These are phyloP conservation scores for Thozetella sp. DNA, from an alignment of 495 filamentous ascomycete species.

Conservation along the genomic window DNA sequence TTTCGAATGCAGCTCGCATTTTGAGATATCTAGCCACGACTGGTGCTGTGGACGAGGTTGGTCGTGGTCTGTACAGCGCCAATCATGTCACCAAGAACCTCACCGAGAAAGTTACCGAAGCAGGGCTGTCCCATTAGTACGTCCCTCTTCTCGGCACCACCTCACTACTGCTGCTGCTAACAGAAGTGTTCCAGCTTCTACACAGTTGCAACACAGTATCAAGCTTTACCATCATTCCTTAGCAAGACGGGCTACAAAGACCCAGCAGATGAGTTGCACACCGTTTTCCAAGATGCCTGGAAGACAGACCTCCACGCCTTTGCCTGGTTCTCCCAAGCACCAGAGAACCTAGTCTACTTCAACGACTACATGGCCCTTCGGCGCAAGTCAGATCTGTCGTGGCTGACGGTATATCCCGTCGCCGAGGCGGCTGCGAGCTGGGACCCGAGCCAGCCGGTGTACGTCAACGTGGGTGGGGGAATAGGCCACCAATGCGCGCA, in stretches of 20 bases:
- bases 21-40: constrained; percentile 45
- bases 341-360: constrained; percentile 35
- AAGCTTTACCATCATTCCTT: constrained; percentile 39
- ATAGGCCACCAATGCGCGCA: constrained; percentile 52
- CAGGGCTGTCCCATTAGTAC: constrained; percentile 31
- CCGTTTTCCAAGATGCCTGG: constrained; percentile 39
- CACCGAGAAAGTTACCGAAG: constrained; percentile 24
- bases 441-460: constrained; percentile 18
- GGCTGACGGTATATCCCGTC: constrained; percentile 31
- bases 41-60: constrained; percentile 34
- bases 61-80: constrained; percentile 29
- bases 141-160: no score
- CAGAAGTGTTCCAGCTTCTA: no score
- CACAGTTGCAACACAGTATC: constrained; percentile 20
- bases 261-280: constrained; percentile 30
- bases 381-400: constrained; percentile 19
- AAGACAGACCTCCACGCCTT: constrained; percentile 41
- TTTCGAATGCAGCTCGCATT: constrained; percentile 23
- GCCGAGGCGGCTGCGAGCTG: neutral
- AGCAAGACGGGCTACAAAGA: constrained; percentile 37
- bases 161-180: no score
- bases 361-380: constrained; percentile 36
- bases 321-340: constrained; percentile 36
- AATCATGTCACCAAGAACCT: constrained; percentile 33
- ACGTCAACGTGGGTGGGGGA: constrained; percentile 58